Conservation (phyloP, 805 yeast genomes). For the Yarrowia hollandica region DNA sequence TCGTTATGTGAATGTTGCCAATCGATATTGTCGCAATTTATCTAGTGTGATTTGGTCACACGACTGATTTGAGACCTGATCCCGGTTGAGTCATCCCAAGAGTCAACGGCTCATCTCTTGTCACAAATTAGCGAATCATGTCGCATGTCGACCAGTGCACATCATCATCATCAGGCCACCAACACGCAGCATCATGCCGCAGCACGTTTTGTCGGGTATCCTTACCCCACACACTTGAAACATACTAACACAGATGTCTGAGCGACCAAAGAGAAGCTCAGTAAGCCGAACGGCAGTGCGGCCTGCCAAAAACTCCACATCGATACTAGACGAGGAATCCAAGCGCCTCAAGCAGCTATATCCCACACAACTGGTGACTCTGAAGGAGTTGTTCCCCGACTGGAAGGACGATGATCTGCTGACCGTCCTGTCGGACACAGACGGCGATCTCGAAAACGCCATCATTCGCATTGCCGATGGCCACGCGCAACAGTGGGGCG, state of each 20-base stretch:
- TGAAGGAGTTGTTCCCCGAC: slow-evolving; percentile 88
- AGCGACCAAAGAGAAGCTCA: slow-evolving; percentile 30
- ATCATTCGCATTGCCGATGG: slow-evolving; percentile 88
- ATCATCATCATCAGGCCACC: no score
- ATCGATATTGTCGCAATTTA: no score
- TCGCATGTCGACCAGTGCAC: no score
- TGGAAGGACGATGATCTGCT: slow-evolving; percentile 87
- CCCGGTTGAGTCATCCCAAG: no score
- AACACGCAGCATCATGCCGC: no score
- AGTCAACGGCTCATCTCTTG: no score
- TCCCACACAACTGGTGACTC: slow-evolving; percentile 49
- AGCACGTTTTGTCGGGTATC: no score
- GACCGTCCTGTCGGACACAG: slow-evolving; percentile 71
- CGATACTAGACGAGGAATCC: slow-evolving; percentile 37
- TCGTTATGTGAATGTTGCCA: no score
- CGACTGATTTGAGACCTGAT: no score
- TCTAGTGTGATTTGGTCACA: no score
- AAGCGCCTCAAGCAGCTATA: slow-evolving; percentile 41
- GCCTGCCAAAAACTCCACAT: slow-evolving; percentile 23
- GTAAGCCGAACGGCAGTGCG: slow-evolving; percentile 27
- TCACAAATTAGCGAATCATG: no score
- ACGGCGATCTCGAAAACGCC: slow-evolving; percentile 70
- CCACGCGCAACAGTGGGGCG: slow-evolving; percentile 90
- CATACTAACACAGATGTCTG: slow-evolving; percentile 28
- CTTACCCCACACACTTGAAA: background rate